Evolutionary conservation across 1,139 yeast species (phyloP).

Genomic region (Arxiozyma bovina): DNA sequence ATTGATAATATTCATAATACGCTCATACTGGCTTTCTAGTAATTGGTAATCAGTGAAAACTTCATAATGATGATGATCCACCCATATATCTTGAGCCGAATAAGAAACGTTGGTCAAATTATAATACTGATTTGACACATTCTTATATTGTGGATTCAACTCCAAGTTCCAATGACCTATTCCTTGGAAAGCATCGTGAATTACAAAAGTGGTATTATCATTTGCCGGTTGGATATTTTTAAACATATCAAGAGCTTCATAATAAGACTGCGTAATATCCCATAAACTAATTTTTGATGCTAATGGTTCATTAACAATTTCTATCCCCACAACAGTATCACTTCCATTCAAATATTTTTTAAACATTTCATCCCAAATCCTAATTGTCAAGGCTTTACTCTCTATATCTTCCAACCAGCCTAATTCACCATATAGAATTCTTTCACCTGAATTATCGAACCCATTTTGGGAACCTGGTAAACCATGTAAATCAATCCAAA

Average conservation of each 20-base stretch:
- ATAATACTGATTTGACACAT: conserved; percentile 21
- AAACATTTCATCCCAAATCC: conserved; percentile 38
- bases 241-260: conserved; percentile 28
- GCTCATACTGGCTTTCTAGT: conserved; percentile 24
- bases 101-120: conserved; percentile 14
- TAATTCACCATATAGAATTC: conserved; percentile 35
- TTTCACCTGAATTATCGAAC: conserved; percentile 57
- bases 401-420: conserved; percentile 43
- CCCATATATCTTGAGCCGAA: conserved; percentile 34
- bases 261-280: conserved; percentile 35
- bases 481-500: conserved; percentile 59
- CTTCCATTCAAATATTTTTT: conserved; percentile 48
- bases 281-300: conserved; percentile 37
- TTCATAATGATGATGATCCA: conserved; percentile 60
- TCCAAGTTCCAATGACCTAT: conserved; percentile 44
- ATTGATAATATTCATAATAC: conserved; percentile 31
- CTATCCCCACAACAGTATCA: conserved; percentile 46
- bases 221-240: conserved; percentile 34
- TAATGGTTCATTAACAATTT: conserved; percentile 60
- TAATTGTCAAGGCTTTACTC: conserved; percentile 38
- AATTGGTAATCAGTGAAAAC: conserved; percentile 44
- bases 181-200: conserved; percentile 51
- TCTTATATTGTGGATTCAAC: conserved; percentile 31
- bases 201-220: conserved; percentile 35
- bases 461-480: conserved; percentile 65